phyloP scores from a whole-genome alignment of 306 rosid genomes.

The Castanea crenata region DNA sequence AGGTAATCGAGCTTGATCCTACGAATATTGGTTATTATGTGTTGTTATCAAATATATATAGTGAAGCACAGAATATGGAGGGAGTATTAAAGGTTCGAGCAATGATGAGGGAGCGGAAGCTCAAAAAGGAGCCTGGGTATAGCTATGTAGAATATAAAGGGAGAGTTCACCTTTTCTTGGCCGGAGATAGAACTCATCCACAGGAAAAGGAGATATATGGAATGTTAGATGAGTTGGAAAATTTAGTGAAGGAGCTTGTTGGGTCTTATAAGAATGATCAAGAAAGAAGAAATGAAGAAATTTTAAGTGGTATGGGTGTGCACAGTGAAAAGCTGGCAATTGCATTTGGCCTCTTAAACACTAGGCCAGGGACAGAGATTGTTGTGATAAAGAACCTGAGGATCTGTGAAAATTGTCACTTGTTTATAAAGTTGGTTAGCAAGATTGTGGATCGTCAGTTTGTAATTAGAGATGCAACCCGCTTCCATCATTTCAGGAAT shows the following conservation, averaged over 20 bases:
- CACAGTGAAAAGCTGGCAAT: constrained; percentile 86
- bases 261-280: constrained; percentile 21
- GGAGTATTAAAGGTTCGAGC: constrained; percentile 63
- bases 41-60: constrained; percentile 70
- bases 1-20: constrained; percentile 67
- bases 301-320: constrained; percentile 37
- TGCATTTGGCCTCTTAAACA: constrained; percentile 62
- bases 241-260: constrained; percentile 38
- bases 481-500: constrained; percentile 80
- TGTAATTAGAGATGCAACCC: constrained; percentile 80
- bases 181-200: constrained; percentile 63
- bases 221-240: constrained; percentile 58
- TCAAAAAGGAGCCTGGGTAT: constrained; percentile 77
- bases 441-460: constrained; percentile 66
- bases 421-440: constrained; percentile 74
- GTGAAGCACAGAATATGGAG: constrained; percentile 54
- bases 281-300: constrained; percentile 43
- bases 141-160: constrained; percentile 75
- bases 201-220: constrained; percentile 53
- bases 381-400: constrained; percentile 78
- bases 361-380: constrained; percentile 56
- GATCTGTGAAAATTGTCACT: constrained; percentile 81
- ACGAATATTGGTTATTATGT: constrained; percentile 79
- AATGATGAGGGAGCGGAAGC: constrained; percentile 73
- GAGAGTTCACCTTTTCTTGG: constrained; percentile 65